A percentile compares a stretch with the other conserved stretches of the same genome.
These are phyloP conservation scores for Trypanosomatidae sp. DNA, from an alignment of 208 protist genomes.

Conservation along the genomic window DNA sequence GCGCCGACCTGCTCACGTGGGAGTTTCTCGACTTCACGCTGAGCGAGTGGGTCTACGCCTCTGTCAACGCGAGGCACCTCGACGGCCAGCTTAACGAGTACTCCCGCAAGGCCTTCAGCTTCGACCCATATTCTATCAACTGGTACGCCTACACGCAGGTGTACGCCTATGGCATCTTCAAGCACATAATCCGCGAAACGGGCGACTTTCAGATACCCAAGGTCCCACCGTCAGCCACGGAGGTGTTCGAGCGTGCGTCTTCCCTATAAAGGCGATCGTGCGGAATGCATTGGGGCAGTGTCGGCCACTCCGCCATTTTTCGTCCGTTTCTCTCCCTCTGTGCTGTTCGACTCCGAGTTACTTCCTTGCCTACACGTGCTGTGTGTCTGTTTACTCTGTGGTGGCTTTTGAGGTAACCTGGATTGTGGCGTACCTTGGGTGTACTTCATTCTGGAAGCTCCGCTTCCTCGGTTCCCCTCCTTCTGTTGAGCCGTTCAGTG, in stretches of 20 bases:
- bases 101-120: conserved; percentile 40
- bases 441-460: not conserved
- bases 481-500: not conserved
- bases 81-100: conserved; percentile 53
- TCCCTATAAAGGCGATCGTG: conserved; percentile 28
- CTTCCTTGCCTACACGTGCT: not conserved
- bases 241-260: conserved; percentile 57
- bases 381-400: not conserved
- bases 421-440: not conserved
- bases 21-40: conserved; percentile 73
- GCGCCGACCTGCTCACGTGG: conserved; percentile 48
- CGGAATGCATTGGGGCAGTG: not conserved
- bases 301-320: not conserved
- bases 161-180: conserved; percentile 73
- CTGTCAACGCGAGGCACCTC: conserved; percentile 38
- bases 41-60: conserved; percentile 61
- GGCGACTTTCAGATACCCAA: conserved; percentile 34
- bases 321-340: not conserved
- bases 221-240: conserved; percentile 32
- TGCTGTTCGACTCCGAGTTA: not conserved
- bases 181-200: conserved; percentile 67
- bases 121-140: conserved; percentile 69
- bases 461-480: not conserved
- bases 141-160: conserved; percentile 72
- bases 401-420: not conserved